phyloP scores from a whole-genome alignment of 345 rosid species.

The Citrus mangshanensis region DNA sequence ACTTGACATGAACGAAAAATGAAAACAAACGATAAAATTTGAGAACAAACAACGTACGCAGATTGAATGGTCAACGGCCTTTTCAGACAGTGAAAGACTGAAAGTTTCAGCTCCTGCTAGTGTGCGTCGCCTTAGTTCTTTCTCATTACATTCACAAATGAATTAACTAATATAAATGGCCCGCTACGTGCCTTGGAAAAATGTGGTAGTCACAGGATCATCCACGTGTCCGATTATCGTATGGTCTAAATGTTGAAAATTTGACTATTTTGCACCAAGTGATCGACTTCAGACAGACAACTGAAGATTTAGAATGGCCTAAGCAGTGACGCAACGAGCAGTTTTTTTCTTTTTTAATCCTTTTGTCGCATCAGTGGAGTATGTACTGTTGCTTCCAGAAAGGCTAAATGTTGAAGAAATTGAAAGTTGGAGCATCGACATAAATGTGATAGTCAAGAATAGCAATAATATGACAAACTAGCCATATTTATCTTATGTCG shows the following conservation, averaged over 20 bases:
- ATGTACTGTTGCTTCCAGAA: too few species aligned
- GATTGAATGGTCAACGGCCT: not conserved
- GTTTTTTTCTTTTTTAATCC: too few species aligned
- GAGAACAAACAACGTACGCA: not conserved
- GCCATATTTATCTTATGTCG: too few species aligned
- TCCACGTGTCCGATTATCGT: not conserved
- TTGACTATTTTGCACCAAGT: not conserved
- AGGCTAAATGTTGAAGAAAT: too few species aligned
- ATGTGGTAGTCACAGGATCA: not conserved
- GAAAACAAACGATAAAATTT: not conserved
- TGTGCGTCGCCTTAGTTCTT: not conserved
- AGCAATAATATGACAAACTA: too few species aligned
- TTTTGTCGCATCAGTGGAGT: not conserved
- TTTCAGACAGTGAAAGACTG: too few species aligned
- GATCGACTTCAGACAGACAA: not conserved
- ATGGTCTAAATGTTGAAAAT: too few species aligned
- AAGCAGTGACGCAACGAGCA: not conserved
- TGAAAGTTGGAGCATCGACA: too few species aligned
- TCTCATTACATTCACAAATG: not conserved
- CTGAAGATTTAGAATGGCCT: not conserved
- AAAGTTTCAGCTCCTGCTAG: not conserved
- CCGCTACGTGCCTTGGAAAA: not conserved
- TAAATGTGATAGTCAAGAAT: too few species aligned
- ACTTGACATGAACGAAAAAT: not conserved
- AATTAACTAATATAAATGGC: not conserved